Base-by-base conservation (phyloP, 1,284 basidiomycete species). In the Ustilago hordei region DNA sequence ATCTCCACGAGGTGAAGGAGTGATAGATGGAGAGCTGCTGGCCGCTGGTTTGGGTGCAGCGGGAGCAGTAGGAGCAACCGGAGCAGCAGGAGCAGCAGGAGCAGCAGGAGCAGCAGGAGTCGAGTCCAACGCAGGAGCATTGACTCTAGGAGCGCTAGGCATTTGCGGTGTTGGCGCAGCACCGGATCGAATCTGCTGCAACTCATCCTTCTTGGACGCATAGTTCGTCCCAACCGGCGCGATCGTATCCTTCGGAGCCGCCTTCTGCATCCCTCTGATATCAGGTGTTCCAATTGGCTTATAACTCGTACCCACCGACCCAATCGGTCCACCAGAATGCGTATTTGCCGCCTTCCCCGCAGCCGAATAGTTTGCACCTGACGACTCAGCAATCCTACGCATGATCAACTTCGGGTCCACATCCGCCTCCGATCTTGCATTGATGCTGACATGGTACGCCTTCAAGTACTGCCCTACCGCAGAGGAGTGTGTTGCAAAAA, bases 291-390 rank as follows among this genome's bases (percentile, higher is more conserved):
- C 84, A 23, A 86, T 72, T 4, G 84, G 84, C 73, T 83, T 80
- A 72, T 86, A 82, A 41, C 69, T 69, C 28, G 78, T 72, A 23
- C 83, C 83, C 6, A 83, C 84, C 7, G 81, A 64, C 5, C 73
- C 67, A 60, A 86, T 86, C 31, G 80, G 81, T 7, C 81, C 82
- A 5, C 77, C 77, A 15, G 54, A 55, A 7, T 82, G 81, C 13
- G 84, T 84, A 67, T 84, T 84, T 17, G 84, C 82, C 3, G 82
- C 72, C 15, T 79, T 73, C 9, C 81, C 82, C 2, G 78, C 82
- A 4, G 81, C 88, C 11, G 92, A 91, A 87, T 98, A 99, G 85
- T 92, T 95, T 0, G 94, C 91, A n/a, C 96, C 96, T 6, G 93
- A 95, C 13, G 95, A 93, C 43, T 93, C 93, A 87, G 93, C 92